Evolutionary conservation across 768 basidiomycete species (phyloP).

Genomic region (Imleria badia): DNA sequence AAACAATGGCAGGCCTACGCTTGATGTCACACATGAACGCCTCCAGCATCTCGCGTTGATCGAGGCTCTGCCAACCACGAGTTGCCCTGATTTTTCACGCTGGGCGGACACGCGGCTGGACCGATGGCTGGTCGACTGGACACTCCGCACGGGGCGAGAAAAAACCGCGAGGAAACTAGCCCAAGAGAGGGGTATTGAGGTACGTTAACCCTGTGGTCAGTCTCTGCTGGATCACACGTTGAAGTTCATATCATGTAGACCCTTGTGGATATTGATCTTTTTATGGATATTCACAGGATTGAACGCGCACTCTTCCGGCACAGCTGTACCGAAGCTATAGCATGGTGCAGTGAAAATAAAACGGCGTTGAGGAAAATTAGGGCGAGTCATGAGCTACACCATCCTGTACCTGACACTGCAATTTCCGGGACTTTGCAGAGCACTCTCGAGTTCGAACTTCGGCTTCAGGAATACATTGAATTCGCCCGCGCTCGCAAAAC

Average conservation of each 20-base stretch:
- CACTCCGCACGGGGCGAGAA: conserved; percentile 74
- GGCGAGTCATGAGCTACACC: conserved; percentile 40
- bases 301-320: conserved; percentile 73
- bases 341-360: conserved; percentile 97
- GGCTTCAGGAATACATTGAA: conserved; percentile 96
- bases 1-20: conserved; percentile 51
- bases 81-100: conserved; percentile 57
- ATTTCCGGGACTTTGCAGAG: conserved; percentile 52
- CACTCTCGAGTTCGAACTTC: conserved; percentile 93
- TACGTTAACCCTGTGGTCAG: conserved; percentile 37
- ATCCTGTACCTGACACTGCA: conserved; percentile 10
- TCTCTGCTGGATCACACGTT: conserved; percentile 16
- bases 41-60: conserved; percentile 66
- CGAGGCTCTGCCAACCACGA: conserved; percentile 53
- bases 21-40: conserved; percentile 73
- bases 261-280: conserved; percentile 88
- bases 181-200: conserved; percentile 76
- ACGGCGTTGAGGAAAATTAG: conserved; percentile 88
- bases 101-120: conserved; percentile 84
- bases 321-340: conserved; percentile 85
- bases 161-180: conserved; percentile 77
- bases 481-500: conserved; percentile 66
- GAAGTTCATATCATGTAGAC: conserved; percentile 45
- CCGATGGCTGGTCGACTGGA: conserved; percentile 93
- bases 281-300: conserved; percentile 84